phyloP scores from a whole-genome alignment of 441 rosid species.

The Kokia cookei region DNA sequence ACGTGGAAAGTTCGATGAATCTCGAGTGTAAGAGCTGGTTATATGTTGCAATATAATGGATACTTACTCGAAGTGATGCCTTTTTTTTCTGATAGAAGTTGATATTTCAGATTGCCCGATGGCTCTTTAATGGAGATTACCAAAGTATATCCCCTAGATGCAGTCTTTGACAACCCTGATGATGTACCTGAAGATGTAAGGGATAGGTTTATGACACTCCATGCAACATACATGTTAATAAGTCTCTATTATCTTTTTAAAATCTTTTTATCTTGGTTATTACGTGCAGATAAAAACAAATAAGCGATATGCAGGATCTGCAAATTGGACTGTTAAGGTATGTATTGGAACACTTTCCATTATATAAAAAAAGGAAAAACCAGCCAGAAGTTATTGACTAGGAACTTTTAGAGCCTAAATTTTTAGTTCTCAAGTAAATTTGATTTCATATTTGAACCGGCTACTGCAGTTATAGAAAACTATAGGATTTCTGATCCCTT shows the following conservation, averaged over 20 bases:
- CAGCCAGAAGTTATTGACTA: background rate
- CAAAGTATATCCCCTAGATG: constrained; percentile 90
- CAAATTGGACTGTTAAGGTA: constrained; percentile 94
- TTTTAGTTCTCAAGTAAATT: background rate
- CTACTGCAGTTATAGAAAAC: background rate
- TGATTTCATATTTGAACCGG: background rate
- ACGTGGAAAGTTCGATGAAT: constrained; percentile 76
- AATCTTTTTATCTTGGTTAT: constrained; percentile 7
- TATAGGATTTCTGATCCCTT: background rate
- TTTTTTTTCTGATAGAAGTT: constrained; percentile 5
- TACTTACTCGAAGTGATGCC: background rate
- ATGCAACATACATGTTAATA: background rate
- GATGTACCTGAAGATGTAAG: constrained; percentile 94
- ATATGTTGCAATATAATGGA: background rate
- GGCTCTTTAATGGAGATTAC: constrained; percentile 86
- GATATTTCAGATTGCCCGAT: constrained; percentile 64
- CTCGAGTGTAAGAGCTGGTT: constrained; percentile 56
- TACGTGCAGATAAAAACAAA: constrained; percentile 67
- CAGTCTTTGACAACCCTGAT: constrained; percentile 74
- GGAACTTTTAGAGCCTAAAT: background rate
- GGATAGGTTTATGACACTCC: constrained; percentile 3
- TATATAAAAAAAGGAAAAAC: too few species aligned
- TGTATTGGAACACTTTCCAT: background rate
- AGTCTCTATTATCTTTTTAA: background rate
- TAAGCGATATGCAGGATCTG: constrained; percentile 81